phyloP scores from a whole-genome alignment of 495 filamentous ascomycete species.

The Cryomyces minteri region DNA sequence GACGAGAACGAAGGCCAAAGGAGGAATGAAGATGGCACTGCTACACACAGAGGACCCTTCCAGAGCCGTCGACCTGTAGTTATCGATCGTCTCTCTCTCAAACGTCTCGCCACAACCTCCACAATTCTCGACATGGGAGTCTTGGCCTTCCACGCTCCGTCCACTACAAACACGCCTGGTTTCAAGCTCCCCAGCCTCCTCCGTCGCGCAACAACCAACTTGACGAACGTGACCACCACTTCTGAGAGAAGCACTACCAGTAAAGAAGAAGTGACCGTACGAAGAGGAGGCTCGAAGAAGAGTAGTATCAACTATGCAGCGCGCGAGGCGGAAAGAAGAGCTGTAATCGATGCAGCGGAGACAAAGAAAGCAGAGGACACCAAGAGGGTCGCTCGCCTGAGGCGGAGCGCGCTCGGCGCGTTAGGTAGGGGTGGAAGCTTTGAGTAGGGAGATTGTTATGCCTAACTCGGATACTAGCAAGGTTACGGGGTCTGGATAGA shows the following conservation, averaged over 20 bases:
- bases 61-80: background rate
- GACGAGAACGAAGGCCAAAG: too few relatives aligned
- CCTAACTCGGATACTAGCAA: too few relatives aligned
- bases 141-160: slow-evolving; percentile 19
- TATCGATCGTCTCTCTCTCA: slow-evolving; percentile 65
- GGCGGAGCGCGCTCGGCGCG: background rate
- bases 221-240: slow-evolving; percentile 14
- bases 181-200: slow-evolving; percentile 70
- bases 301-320: slow-evolving; percentile 69
- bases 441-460: background rate
- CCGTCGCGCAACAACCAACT: slow-evolving; percentile 51
- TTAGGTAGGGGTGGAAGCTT: background rate
- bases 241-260: slow-evolving; percentile 7
- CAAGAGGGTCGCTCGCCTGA: slow-evolving; percentile 21
- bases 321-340: slow-evolving; percentile 47
- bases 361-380: slow-evolving; percentile 45
- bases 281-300: slow-evolving; percentile 42
- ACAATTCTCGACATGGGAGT: slow-evolving; percentile 17
- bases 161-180: slow-evolving; percentile 13
- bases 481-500: too few relatives aligned
- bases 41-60: slow-evolving; percentile 13
- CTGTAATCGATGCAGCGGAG: slow-evolving; percentile 38
- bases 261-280: slow-evolving; percentile 19
- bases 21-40: too few relatives aligned
- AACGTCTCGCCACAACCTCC: slow-evolving; percentile 42